Conservation (phyloP, 129 eudicot genomes). For the Chrysanthemum seticuspe region DNA sequence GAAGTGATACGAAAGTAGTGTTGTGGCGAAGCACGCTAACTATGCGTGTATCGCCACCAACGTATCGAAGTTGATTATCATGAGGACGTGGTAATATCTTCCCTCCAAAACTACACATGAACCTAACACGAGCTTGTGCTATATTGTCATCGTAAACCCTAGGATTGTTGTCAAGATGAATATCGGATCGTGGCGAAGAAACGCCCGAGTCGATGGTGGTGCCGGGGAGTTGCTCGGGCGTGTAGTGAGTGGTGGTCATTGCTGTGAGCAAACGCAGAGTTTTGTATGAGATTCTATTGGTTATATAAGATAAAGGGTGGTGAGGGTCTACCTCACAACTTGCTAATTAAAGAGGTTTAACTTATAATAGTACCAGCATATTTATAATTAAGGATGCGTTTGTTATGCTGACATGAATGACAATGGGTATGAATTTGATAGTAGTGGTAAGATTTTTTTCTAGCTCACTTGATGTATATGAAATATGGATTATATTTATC, state of each 20-base stretch:
- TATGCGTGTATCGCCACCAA: slow-evolving; percentile 95
- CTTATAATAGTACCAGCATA: no score
- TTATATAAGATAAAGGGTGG: slow-evolving; percentile 23
- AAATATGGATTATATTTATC: no score
- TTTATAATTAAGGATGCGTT: no score
- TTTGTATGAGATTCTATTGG: slow-evolving; percentile 19
- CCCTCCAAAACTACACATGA: slow-evolving; percentile 97
- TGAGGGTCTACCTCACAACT: slow-evolving; percentile 23
- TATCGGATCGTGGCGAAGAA: slow-evolving; percentile 61
- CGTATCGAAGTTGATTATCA: slow-evolving; percentile 93
- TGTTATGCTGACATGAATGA: no score
- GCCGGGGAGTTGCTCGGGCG: slow-evolving; percentile 43
- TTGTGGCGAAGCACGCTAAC: slow-evolving; percentile 71
- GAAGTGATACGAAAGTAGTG: slow-evolving; percentile 56
- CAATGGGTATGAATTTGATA: no score
- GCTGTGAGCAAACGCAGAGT: slow-evolving; percentile 34
- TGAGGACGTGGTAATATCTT: slow-evolving; percentile 91
- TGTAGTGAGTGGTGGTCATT: slow-evolving; percentile 41
- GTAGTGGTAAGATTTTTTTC: no score
- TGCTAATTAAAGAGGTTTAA: background rate
- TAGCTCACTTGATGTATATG: no score
- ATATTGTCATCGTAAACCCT: slow-evolving; percentile 27
- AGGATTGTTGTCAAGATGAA: slow-evolving; percentile 16
- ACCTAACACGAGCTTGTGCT: slow-evolving; percentile 52
- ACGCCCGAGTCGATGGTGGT: slow-evolving; percentile 44